phyloP scores from a whole-genome alignment of 23 red algal species.

The Pyropia yezoensis region DNA sequence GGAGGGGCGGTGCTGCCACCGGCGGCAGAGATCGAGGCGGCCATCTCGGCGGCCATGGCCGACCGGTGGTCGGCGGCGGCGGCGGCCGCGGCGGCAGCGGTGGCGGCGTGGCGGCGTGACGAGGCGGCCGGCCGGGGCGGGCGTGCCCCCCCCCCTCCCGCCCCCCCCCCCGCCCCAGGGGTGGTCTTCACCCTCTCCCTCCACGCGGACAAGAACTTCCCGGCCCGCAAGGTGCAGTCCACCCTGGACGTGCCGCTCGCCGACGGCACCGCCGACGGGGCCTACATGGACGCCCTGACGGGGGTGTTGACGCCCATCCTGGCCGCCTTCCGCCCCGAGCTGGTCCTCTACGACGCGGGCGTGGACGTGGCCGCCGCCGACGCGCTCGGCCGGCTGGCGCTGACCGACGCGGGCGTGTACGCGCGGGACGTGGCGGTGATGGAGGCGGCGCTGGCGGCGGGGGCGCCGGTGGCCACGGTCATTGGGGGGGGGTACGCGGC shows the following conservation, averaged over 20 bases:
- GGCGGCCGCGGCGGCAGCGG: too few relatives aligned
- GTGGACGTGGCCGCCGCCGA: constrained; percentile 19
- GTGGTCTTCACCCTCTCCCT: constrained; percentile 20
- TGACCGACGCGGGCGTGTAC: constrained; percentile 7
- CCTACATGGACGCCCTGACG: constrained; percentile 19
- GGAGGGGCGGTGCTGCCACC: too few relatives aligned
- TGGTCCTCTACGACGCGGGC: constrained; percentile 49
- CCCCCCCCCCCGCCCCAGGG: neutral
- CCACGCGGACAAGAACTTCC: constrained; percentile 19
- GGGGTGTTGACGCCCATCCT: constrained; percentile 5
- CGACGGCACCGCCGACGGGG: constrained; percentile 8
- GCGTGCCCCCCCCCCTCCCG: too few relatives aligned
- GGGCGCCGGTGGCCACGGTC: constrained; percentile 4
- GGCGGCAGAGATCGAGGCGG: too few relatives aligned
- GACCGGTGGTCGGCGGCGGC: too few relatives aligned
- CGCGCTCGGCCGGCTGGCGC: neutral
- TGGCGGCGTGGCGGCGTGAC: too few relatives aligned
- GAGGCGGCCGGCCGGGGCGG: too few relatives aligned
- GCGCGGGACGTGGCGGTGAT: constrained; percentile 2
- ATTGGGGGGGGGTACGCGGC: constrained; percentile 16
- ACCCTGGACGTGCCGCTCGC: constrained; percentile 27
- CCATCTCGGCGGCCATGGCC: too few relatives aligned
- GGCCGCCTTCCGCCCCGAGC: constrained; percentile 8
- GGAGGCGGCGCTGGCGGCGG: neutral
- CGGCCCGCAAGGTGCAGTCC: constrained; percentile 1